These are phyloP conservation scores for Diaporthe nobilis DNA, from an alignment of 2,329 filamentous ascomycete species.

Conservation along the genomic window DNA sequence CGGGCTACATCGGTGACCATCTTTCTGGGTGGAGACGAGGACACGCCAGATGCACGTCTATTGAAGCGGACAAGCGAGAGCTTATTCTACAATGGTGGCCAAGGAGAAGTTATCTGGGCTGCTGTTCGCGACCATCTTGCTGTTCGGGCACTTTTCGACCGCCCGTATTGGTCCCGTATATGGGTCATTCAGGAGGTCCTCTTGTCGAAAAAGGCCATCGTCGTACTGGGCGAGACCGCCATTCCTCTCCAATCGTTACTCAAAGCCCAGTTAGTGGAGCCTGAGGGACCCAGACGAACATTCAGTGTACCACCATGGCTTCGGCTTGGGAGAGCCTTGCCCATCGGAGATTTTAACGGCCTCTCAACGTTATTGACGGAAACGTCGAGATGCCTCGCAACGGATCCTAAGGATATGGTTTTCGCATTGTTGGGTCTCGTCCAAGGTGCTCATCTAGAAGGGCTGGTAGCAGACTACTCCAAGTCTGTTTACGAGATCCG, in stretches of 20 bases:
- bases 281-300: accelerated
- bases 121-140: background rate
- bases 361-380: background rate
- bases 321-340: background rate
- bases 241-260: background rate
- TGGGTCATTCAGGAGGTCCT: background rate
- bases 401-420: background rate
- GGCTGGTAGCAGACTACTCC: background rate
- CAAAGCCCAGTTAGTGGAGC: background rate
- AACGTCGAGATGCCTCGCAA: background rate
- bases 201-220: background rate
- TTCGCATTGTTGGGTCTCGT: conserved; percentile 3
- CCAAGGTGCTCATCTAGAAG: background rate
- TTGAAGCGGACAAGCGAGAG: background rate
- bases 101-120: background rate
- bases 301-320: background rate
- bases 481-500: background rate
- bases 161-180: background rate
- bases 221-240: background rate
- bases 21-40: background rate
- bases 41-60: background rate
- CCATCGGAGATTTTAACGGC: background rate
- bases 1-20: background rate
- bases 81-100: background rate
- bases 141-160: background rate